Base-by-base conservation (phyloP, 345 rosid genomes). In the Noccaea caerulescens region DNA sequence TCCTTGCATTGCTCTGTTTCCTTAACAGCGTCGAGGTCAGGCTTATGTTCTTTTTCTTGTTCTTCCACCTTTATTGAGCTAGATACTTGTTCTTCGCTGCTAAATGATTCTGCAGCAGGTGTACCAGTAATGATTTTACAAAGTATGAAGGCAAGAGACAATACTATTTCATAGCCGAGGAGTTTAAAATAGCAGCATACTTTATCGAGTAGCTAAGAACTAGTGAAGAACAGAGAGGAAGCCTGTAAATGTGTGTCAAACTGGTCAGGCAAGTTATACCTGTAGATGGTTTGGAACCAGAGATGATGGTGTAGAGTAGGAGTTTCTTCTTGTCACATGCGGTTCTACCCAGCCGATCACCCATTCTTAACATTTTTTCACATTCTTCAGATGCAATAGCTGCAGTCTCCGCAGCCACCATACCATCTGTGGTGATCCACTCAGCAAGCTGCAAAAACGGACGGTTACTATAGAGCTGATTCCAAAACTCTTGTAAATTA, bases 311-410 rank as follows among this genome's bases (percentile, higher is more conserved):
- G 84, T 92, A 92, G 34, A 95, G 93, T 66, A 95, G 80, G 68
- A 95, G 80, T 70, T 86, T 94, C 81, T 94, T 94, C 91, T 92
- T 92, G 77, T 94, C 99, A 77, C 88, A 90, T 11, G 93, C 80
- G 65, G 92, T 86, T 75, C 98, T 86, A 73, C 98, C 99, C 59
- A 88, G 81, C 47, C 96, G 89, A 80, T 95, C 97, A 82, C 91
- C 92, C 88, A 84, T 84, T 79, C 98, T 86, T 54, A 95, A 74
- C 87, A 89, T 85, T 80, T 86, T 95, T 76, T 95, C 99, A 71
- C 99, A 95, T 86, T 92, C 99, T 72, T 95, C 99, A 41, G 97
- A 81, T 70, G 98, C 99, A 76, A 83, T 77, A 63, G 85, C 84
- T 68, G 99, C 89, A 80, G 84, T 84, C 59, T 92, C 88, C 1